phyloP scores from a whole-genome alignment of 495 filamentous ascomycete species.

The Pseudomonodictys pantanalensis region DNA sequence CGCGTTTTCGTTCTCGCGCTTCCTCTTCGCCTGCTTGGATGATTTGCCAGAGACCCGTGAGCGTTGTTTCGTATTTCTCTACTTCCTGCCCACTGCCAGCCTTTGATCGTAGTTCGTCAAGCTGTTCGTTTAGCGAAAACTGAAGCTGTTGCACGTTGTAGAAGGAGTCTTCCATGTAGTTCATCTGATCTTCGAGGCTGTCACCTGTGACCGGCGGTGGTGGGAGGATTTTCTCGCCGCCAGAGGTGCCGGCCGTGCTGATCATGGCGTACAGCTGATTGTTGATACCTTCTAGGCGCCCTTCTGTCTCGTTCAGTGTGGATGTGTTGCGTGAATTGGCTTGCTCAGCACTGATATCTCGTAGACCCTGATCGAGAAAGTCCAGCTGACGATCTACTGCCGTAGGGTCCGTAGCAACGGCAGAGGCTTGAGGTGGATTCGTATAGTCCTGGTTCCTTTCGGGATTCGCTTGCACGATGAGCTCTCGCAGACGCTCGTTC shows the following conservation, averaged over 20 bases:
- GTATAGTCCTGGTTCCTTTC: slow-evolving; percentile 31
- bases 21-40: slow-evolving; percentile 62
- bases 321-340: slow-evolving; percentile 14
- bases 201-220: slow-evolving; percentile 25
- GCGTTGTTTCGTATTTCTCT: slow-evolving; percentile 57
- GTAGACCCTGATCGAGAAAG: slow-evolving; percentile 31
- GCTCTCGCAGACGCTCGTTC: slow-evolving; percentile 64
- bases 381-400: slow-evolving; percentile 33
- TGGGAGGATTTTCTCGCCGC: slow-evolving; percentile 19
- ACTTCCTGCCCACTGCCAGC: slow-evolving; percentile 40
- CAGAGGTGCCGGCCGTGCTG: slow-evolving; percentile 6
- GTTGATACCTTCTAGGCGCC: slow-evolving; percentile 37
- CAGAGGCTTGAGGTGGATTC: slow-evolving; percentile 5
- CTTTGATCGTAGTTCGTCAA: slow-evolving; percentile 20
- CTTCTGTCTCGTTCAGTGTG: slow-evolving; percentile 34
- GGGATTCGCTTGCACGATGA: slow-evolving; percentile 57
- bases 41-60: slow-evolving; percentile 71
- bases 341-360: slow-evolving; percentile 30
- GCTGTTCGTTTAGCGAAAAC: slow-evolving; percentile 14
- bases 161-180: slow-evolving; percentile 34
- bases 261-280: slow-evolving; percentile 36
- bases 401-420: slow-evolving; percentile 9
- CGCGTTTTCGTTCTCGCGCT: slow-evolving; percentile 51
- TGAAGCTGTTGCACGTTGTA: slow-evolving; percentile 31
- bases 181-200: slow-evolving; percentile 31